These are phyloP conservation scores for Xylaria intraflava DNA, from an alignment of 495 filamentous ascomycete genomes.

Conservation along the genomic window DNA sequence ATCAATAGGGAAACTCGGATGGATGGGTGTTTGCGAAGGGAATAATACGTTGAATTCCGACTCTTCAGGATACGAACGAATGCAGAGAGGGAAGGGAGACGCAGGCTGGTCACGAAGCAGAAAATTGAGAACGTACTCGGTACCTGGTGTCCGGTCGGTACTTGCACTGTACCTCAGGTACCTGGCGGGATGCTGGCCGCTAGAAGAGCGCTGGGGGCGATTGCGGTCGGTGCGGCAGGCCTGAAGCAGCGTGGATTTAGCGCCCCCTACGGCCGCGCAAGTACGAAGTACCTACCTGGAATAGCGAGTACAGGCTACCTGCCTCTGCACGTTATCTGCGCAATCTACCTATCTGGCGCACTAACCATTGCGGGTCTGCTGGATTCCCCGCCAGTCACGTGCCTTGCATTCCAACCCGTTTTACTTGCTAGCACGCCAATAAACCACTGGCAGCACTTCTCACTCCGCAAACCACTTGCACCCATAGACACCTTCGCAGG, in stretches of 20 bases:
- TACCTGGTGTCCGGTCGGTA: too few relatives aligned
- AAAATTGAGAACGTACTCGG: background rate
- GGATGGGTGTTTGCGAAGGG: background rate
- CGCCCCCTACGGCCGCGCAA: background rate
- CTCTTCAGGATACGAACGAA: background rate
- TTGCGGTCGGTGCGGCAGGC: background rate
- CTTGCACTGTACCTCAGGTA: too few relatives aligned
- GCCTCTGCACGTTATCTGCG: too few relatives aligned
- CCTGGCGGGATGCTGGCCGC: too few relatives aligned
- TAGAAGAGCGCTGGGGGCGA: too few relatives aligned
- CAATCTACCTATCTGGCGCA: background rate
- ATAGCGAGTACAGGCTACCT: background rate
- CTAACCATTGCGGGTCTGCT: constrained; percentile 2
- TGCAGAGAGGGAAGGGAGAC: background rate
- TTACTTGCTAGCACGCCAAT: too few relatives aligned
- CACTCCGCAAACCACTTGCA: too few relatives aligned
- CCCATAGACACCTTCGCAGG: too few relatives aligned
- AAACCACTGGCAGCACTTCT: too few relatives aligned
- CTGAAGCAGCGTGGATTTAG: too few relatives aligned
- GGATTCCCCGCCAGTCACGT: constrained; percentile 2
- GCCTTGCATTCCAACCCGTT: constrained; percentile 7
- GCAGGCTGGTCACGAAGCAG: constrained; percentile 1
- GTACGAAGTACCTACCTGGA: background rate
- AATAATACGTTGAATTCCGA: background rate
- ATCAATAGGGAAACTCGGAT: background rate